Evolutionary conservation across 257 asterid species (phyloP).

Genomic region (Avicennia marina): DNA sequence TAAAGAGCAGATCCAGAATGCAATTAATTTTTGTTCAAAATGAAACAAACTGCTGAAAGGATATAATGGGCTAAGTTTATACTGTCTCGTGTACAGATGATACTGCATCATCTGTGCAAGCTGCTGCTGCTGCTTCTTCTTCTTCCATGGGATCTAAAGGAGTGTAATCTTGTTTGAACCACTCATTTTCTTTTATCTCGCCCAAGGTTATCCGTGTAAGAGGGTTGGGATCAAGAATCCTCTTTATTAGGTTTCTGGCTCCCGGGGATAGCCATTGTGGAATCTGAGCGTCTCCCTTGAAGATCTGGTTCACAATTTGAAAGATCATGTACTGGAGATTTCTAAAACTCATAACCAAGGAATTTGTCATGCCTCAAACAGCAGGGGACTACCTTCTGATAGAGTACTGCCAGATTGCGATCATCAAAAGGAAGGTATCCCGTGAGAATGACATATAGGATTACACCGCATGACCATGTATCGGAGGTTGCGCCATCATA

Average conservation of each 20-base stretch:
- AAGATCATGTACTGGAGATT: too few species aligned
- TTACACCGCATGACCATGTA: conserved; percentile 95
- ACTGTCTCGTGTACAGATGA: conserved; percentile 43
- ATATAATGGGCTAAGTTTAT: conserved; percentile 13
- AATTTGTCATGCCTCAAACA: too few species aligned
- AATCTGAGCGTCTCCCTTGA: conserved; percentile 80
- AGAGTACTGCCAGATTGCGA: conserved; percentile 85
- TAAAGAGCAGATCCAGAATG: conserved; percentile 12
- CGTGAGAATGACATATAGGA: conserved; percentile 79
- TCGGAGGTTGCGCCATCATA: conserved; percentile 92
- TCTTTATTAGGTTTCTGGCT: conserved; percentile 68
- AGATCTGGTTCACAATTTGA: conserved; percentile 61
- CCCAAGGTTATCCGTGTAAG: conserved; percentile 60
- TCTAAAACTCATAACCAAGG: too few species aligned
- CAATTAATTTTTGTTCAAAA: conserved; percentile 8
- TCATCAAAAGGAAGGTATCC: conserved; percentile 98
- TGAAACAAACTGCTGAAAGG: neutral
- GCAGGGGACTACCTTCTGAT: conserved; percentile 78
- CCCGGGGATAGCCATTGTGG: conserved; percentile 93
- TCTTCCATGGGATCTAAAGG: conserved; percentile 54
- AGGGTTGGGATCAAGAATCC: conserved; percentile 93
- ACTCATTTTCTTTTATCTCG: conserved; percentile 65
- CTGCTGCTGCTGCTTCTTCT: conserved; percentile 28
- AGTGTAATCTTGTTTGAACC: conserved; percentile 79
- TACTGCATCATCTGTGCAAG: conserved; percentile 44